These are phyloP conservation scores for Pulveroboletus ravenelii DNA, from an alignment of 768 basidiomycete genomes.

Conservation along the genomic window DNA sequence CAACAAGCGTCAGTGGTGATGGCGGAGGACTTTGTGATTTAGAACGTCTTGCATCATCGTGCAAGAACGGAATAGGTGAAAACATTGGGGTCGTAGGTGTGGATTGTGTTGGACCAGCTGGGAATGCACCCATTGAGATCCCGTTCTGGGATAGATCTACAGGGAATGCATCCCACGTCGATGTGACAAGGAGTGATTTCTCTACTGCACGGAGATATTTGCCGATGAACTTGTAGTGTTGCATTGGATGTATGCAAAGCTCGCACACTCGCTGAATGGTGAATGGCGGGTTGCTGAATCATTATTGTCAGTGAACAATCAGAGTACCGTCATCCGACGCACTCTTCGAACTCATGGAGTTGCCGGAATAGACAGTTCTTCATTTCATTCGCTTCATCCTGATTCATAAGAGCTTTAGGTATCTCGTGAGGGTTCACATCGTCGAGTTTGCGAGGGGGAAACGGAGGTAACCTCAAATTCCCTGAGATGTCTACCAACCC, in stretches of 20 bases:
- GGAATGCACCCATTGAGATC: constrained; percentile 27
- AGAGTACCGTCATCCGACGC: constrained; percentile 22
- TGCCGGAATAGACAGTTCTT: constrained; percentile 56
- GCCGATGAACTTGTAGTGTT: constrained; percentile 71
- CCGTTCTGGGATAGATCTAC: constrained; percentile 33
- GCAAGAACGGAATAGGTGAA: constrained; percentile 83
- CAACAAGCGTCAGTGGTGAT: constrained; percentile 57
- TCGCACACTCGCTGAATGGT: constrained; percentile 89
- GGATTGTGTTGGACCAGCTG: constrained; percentile 46
- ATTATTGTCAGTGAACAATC: constrained; percentile 3
- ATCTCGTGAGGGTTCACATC: constrained; percentile 48
- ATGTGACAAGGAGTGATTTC: constrained; percentile 78
- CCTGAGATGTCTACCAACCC: constrained; percentile 36
- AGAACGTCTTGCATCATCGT: constrained; percentile 76
- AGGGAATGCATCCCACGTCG: constrained; percentile 70
- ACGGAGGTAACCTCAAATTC: constrained; percentile 69
- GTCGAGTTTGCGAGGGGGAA: constrained; percentile 53
- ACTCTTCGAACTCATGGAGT: constrained; percentile 75
- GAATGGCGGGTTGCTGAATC: constrained; percentile 61
- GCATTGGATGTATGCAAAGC: constrained; percentile 62
- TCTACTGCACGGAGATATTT: constrained; percentile 89
- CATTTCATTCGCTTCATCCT: constrained; percentile 54
- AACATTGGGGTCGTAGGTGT: constrained; percentile 77
- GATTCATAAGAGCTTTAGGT: constrained; percentile 56
- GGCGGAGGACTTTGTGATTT: constrained; percentile 77